A percentile compares a stretch with the other conserved stretches of the same genome.
Conservation (phyloP, 805 yeast species). For the Kuraishia molischiana region DNA sequence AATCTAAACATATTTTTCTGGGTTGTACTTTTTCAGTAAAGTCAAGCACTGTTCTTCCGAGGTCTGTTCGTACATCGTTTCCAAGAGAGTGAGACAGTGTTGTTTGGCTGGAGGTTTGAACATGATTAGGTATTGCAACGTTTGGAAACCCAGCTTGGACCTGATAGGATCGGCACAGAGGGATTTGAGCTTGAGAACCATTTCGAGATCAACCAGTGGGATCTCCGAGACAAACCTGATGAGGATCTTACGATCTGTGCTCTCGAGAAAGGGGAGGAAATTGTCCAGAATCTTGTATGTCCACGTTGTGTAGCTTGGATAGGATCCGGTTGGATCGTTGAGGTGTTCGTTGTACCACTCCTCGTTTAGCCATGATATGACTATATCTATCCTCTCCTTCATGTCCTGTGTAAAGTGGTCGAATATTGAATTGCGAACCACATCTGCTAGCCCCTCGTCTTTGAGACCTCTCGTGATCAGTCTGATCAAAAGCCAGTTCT, state of each 20-base stretch:
- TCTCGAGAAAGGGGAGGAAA: constrained; percentile 76
- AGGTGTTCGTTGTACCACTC: constrained; percentile 70
- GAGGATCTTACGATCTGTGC: constrained; percentile 69
- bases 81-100: constrained; percentile 38
- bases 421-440: constrained; percentile 62
- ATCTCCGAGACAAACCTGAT: constrained; percentile 80
- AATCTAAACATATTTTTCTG: constrained; percentile 4
- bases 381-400: constrained; percentile 58
- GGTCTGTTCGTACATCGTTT: constrained; percentile 31
- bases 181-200: constrained; percentile 58
- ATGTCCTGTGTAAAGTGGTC: constrained; percentile 68
- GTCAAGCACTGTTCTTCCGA: constrained; percentile 29
- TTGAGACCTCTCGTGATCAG: constrained; percentile 73
- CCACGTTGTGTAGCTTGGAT: constrained; percentile 58
- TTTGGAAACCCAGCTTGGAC: constrained; percentile 68
- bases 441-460: constrained; percentile 37
- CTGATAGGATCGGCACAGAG: constrained; percentile 83
- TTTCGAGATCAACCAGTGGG: constrained; percentile 58
- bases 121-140: constrained; percentile 77
- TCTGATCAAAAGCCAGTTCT: constrained; percentile 57
- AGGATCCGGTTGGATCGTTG: constrained; percentile 15
- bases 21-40: constrained; percentile 35
- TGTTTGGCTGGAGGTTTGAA: constrained; percentile 78
- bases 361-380: constrained; percentile 90
- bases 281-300: constrained; percentile 64